These are phyloP conservation scores for Coemansia sp. DNA, from an alignment of 192 early-diverging fungal genomes.

Conservation along the genomic window DNA sequence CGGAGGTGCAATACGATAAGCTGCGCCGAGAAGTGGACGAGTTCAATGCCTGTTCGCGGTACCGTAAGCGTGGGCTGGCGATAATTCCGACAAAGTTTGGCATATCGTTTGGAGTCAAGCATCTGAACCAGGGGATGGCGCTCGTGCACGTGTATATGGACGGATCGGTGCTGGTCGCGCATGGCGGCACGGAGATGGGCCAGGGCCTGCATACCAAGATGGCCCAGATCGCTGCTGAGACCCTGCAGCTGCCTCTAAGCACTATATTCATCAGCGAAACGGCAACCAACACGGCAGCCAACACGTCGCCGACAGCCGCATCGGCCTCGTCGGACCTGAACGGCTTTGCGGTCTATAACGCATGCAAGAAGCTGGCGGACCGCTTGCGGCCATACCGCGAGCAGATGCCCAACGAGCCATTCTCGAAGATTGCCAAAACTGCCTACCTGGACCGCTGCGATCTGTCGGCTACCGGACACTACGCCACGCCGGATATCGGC, in stretches of 20 bases:
- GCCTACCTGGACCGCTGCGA: conserved; percentile 80
- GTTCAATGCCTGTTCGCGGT: conserved; percentile 69
- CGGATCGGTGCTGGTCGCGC: conserved; percentile 76
- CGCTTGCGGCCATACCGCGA: conserved; percentile 72
- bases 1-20: conserved; percentile 51
- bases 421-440: conserved; percentile 55
- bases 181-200: conserved; percentile 91
- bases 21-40: conserved; percentile 60
- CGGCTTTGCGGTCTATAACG: conserved; percentile 75
- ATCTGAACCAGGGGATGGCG: conserved; percentile 80
- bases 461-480: conserved; percentile 81
- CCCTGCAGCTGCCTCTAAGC: conserved; percentile 66
- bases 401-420: conserved; percentile 49
- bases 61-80: conserved; percentile 76
- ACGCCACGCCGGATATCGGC: conserved; percentile 75
- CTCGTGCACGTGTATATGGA: conserved; percentile 84
- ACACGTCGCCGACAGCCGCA: conserved; percentile 78
- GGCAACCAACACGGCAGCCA: conserved; percentile 72
- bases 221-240: conserved; percentile 80
- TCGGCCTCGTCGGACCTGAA: conserved; percentile 79
- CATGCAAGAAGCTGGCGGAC: conserved; percentile 69
- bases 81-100: conserved; percentile 84
- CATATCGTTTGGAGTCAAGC: conserved; percentile 71
- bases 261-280: conserved; percentile 71
- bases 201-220: conserved; percentile 90